Evolutionary conservation across 2,329 filamentous ascomycete species (phyloP).

Genomic region (Verticillium nonalfalfae): DNA sequence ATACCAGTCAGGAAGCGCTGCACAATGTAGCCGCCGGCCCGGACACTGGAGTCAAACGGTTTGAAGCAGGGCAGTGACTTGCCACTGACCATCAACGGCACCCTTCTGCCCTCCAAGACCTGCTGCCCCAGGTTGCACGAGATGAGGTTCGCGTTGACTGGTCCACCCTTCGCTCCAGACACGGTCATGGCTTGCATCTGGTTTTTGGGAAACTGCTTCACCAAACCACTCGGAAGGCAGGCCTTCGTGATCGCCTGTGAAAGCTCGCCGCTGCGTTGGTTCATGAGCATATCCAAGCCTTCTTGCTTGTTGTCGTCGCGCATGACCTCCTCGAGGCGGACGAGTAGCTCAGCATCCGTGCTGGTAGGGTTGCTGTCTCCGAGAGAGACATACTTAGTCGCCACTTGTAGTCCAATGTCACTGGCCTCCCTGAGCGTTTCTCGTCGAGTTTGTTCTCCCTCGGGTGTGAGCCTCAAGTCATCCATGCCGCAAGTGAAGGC

Average conservation of each 20-base stretch:
- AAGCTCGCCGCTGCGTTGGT: constrained; percentile 59
- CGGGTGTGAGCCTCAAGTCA: constrained; percentile 76
- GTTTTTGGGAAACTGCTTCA: constrained; percentile 91
- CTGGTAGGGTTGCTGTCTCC: constrained; percentile 55
- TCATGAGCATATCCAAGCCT: constrained; percentile 83
- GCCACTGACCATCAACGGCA: constrained; percentile 95
- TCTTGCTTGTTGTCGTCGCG: constrained; percentile 88
- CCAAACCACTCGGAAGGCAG: constrained; percentile 75
- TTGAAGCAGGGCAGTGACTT: constrained; percentile 94
- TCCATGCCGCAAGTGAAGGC: constrained; percentile 98
- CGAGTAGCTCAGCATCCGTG: constrained; percentile 64
- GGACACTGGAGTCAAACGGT: constrained; percentile 81
- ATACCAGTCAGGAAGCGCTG: constrained; percentile 98
- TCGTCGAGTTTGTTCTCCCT: constrained; percentile 68
- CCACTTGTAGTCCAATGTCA: constrained; percentile 69
- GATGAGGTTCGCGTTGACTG: constrained; percentile 94
- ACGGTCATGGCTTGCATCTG: constrained; percentile 99
- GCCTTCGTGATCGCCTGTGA: constrained; percentile 72
- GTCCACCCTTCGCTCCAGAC: constrained; percentile 87
- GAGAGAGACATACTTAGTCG: constrained; percentile 82
- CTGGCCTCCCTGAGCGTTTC: constrained; percentile 62
- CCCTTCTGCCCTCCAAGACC: constrained; percentile 87
- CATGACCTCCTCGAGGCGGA: constrained; percentile 80
- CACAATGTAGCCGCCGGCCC: constrained; percentile 88
- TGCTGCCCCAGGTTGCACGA: constrained; percentile 97